phyloP scores from a whole-genome alignment of 306 rosid genomes.

The Carpinus fangiana region DNA sequence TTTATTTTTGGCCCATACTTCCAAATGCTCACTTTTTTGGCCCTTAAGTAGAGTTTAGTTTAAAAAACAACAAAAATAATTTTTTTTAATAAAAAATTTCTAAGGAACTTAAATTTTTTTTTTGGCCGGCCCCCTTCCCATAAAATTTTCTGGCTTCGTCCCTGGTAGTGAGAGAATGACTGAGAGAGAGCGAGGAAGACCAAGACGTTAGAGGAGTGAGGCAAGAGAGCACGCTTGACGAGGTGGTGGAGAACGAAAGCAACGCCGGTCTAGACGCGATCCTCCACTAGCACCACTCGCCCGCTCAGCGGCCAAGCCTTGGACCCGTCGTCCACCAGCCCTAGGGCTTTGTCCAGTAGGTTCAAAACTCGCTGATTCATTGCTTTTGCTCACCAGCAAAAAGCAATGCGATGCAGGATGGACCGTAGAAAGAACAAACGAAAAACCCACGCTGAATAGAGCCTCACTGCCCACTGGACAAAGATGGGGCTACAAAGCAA shows the following conservation, averaged over 20 bases:
- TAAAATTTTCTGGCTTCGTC: too few species aligned
- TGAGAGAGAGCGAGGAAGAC: slow-evolving; percentile 75
- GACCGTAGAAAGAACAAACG: too few species aligned
- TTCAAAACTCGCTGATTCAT: slow-evolving; percentile 50
- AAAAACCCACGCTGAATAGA: too few species aligned
- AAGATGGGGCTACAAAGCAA: too few species aligned
- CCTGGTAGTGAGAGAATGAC: slow-evolving; percentile 69
- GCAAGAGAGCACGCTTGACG: slow-evolving; percentile 62
- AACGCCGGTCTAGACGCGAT: slow-evolving; percentile 75
- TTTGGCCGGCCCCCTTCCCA: too few species aligned
- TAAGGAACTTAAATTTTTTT: too few species aligned
- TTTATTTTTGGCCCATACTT: too few species aligned
- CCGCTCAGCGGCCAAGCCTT: slow-evolving; percentile 43
- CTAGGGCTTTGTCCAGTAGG: slow-evolving; percentile 71
- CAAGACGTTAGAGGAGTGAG: slow-evolving; percentile 49
- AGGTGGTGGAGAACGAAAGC: slow-evolving; percentile 87
- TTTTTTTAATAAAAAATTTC: too few species aligned
- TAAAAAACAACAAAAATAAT: too few species aligned
- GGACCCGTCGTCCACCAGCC: slow-evolving; percentile 27
- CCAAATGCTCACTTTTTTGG: too few species aligned
- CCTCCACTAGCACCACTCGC: slow-evolving; percentile 65
- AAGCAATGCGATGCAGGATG: neutral
- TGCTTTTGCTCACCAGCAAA: neutral
- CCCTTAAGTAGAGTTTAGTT: too few species aligned
- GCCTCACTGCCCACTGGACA: too few species aligned